These are phyloP conservation scores for Penicillium daleae DNA, from an alignment of 495 filamentous ascomycete species.

Conservation along the genomic window DNA sequence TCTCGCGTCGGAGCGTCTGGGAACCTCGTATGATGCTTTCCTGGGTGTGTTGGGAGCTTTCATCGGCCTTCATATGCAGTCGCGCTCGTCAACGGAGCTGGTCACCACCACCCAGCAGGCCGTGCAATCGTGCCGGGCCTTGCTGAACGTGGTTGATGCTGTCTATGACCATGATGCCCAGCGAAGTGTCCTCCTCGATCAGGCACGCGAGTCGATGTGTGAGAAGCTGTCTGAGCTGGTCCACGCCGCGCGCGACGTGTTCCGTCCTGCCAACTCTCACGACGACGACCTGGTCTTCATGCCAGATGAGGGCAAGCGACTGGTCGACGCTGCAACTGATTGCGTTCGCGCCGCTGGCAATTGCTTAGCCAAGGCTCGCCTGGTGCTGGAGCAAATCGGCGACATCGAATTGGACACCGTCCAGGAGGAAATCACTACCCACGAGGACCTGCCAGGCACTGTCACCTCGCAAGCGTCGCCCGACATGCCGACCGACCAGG, in stretches of 20 bases:
- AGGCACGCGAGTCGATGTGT: constrained; percentile 79
- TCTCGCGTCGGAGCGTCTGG: constrained; percentile 69
- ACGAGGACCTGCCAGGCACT: constrained; percentile 17
- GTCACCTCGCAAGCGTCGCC: constrained; percentile 16
- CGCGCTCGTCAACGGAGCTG: constrained; percentile 82
- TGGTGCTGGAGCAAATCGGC: constrained; percentile 86
- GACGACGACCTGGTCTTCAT: constrained; percentile 76
- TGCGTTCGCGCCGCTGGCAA: constrained; percentile 91
- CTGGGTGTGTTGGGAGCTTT: constrained; percentile 88
- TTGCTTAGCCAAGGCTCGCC: constrained; percentile 82
- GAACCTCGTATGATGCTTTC: constrained; percentile 79
- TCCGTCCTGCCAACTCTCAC: constrained; percentile 61
- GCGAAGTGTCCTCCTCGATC: constrained; percentile 63
- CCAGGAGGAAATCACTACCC: constrained; percentile 45
- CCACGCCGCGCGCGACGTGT: constrained; percentile 75
- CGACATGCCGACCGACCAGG: constrained; percentile 24
- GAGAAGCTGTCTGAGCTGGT: constrained; percentile 77
- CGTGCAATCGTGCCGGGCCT: constrained; percentile 73
- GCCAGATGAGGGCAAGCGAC: constrained; percentile 75
- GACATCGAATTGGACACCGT: constrained; percentile 84
- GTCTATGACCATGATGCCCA: constrained; percentile 77
- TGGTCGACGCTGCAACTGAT: constrained; percentile 80
- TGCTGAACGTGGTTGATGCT: constrained; percentile 80
- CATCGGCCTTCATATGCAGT: constrained; percentile 88
- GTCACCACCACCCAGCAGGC: constrained; percentile 76